Percentiles rank a stretch among this genome's conserved stretches.
These are phyloP conservation scores for Neofusicoccum ribis DNA, from an alignment of 2,329 filamentous ascomycete genomes.

Conservation along the genomic window DNA sequence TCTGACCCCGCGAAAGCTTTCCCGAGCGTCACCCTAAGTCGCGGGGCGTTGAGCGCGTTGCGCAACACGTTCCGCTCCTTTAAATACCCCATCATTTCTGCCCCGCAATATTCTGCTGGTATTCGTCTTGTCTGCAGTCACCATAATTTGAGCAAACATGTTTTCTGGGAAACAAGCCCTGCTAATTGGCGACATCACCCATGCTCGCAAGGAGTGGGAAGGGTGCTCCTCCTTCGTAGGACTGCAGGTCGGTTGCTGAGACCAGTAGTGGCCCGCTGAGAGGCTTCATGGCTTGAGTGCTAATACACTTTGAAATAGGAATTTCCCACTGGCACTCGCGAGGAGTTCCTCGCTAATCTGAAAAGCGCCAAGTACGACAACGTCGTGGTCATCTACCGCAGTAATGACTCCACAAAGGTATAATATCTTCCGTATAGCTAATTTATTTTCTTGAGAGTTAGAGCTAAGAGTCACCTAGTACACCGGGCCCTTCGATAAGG, in stretches of 20 bases:
- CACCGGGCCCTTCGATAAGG: conserved; percentile 49
- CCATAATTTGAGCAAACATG: neutral
- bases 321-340: conserved; percentile 54
- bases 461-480: conserved; percentile 24
- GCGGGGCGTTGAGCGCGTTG: neutral
- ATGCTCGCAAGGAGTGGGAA: conserved; percentile 50
- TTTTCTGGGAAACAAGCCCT: conserved; percentile 37
- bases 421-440: neutral
- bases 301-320: conserved; percentile 40
- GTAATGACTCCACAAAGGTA: conserved; percentile 56
- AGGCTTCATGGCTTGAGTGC: neutral
- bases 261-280: neutral
- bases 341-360: conserved; percentile 58
- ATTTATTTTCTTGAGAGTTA: too few relatives aligned
- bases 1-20: conserved; percentile 9
- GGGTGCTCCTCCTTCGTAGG: conserved; percentile 33
- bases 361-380: conserved; percentile 57
- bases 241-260: conserved; percentile 29
- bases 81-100: neutral
- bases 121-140: neutral
- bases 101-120: neutral
- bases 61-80: neutral
- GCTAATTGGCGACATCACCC: conserved; percentile 47
- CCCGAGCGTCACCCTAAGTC: conserved; percentile 1
- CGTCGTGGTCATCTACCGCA: conserved; percentile 59